phyloP scores from a whole-genome alignment of 73 alveolate species.

The Tetrahymena malaccensis region DNA sequence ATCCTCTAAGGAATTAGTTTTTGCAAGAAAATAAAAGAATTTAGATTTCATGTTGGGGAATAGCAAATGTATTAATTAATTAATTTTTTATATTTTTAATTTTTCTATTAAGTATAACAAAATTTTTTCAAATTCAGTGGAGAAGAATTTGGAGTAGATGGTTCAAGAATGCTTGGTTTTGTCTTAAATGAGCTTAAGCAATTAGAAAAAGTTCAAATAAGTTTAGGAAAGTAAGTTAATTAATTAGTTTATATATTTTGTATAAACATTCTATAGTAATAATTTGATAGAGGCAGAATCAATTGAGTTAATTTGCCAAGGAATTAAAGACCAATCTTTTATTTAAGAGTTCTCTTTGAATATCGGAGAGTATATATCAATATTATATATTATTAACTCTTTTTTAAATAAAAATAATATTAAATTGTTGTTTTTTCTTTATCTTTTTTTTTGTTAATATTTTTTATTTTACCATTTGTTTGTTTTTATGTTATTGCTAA shows the following conservation, averaged over 20 bases:
- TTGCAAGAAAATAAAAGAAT: background rate
- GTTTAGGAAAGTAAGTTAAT: background rate
- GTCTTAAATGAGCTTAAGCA: background rate
- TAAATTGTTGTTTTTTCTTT: no score
- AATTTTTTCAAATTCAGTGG: background rate
- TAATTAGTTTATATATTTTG: background rate
- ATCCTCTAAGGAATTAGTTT: background rate
- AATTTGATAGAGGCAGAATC: background rate
- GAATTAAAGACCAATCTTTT: background rate
- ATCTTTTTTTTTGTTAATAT: no score
- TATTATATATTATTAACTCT: no score
- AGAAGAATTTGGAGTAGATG: background rate
- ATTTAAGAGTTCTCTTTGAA: background rate
- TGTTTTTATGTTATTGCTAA: no score
- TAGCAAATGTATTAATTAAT: background rate
- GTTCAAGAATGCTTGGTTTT: background rate
- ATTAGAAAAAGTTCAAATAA: background rate
- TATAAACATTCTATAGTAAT: background rate
- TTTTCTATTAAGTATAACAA: no score
- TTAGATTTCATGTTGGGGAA: background rate
- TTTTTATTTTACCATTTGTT: no score
- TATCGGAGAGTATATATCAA: background rate
- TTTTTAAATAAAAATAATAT: no score
- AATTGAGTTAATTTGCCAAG: background rate
- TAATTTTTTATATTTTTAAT: background rate